Base-by-base conservation (phyloP, 176 grass and related monocot genomes). In the Zizania latifolia region DNA sequence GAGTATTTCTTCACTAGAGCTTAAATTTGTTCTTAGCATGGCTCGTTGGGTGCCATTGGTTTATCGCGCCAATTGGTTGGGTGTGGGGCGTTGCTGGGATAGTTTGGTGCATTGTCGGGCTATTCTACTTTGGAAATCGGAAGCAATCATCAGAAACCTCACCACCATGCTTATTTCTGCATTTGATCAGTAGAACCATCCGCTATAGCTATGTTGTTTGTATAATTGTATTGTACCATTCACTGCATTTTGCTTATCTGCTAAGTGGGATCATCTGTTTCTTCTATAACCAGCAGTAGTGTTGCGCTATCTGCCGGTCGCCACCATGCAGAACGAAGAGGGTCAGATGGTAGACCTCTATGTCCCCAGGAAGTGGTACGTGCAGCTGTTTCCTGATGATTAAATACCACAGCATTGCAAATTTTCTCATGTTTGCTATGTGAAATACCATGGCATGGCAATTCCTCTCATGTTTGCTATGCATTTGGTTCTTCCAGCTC, bases 241-340 rank as follows among this genome's bases (percentile, higher is more conserved):
- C 32, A 29, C 22, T 48, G 29, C 8, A 11, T 6, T 28, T 58
- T 21, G 37, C 50, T 58, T 10, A 2, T 1, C 26, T 68, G 5
- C 38, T 79, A 74, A 79, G 37, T 17, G 33, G 28, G 21, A 11
- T 11, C 27, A 10, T 67, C 28, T 37, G 21, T 48, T 73, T 85
- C 24, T 66, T 56, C 8, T 36, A 33, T 50, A 17, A 33, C 32
- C 31, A 39, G 17, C 30, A 59, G 30, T 31, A 19, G 22, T 46
- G 36, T 66, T 46, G 38, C 22, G 0, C 11, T 21, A 38, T 48
- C 24, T 2, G 32, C 46, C 58, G 55, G 12, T 65, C 4, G 12
- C 13, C 70, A 90, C 43, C 64, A 86, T 86, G 84, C 84, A 93
- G 84, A 93, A 89, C 54, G 90, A 93, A 58, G 90, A 89, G 71